Base-by-base conservation (phyloP, 2,329 filamentous ascomycete species). In the Neofusicoccum cordaticola region DNA sequence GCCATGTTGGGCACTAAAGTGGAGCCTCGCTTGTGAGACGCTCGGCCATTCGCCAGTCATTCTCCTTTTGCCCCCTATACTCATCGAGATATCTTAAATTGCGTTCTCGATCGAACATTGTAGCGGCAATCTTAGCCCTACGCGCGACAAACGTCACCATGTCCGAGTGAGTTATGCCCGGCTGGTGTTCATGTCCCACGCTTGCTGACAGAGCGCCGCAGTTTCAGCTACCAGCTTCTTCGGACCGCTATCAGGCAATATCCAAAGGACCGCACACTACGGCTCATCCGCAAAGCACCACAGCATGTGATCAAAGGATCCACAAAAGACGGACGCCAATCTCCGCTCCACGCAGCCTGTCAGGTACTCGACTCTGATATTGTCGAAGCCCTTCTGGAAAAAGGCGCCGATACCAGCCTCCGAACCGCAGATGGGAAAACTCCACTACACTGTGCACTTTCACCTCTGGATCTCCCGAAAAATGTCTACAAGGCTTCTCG, bases 201-300 rank as follows among this genome's bases (percentile, higher is more conserved):
- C 8, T 13, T 27, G 22, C 56, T 47, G 42, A 37, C n/a, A 19
- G 6, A 12, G 27, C 4, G n/a, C 17, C n/a, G 2, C 56, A 60
- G 41, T 9, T 35, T 60, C 56, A 60, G 56, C 56, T 60, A 34
- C 56, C 56, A 60, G 12, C 56, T 60, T 3, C 56, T 60, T 15
- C 56, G 41, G 27, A 47, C 56, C 27, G 56, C 56, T 9, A 60
- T 60, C 41, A 34, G 42, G 41, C 56, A 60, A 3, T 60, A 60
- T 22, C 42, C 56, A 9, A 17, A 47, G 41, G 56, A 60, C 27
- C 56, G 56, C 15, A 60, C 56, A 19, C 42, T 60, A 9, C 41
- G 56, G 4, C 56, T 60, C 27, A 47, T 60, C 39, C 56, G 56
- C 22, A 60, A 60, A 37, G 17, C 56, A 19, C 56, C 56, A 8